These are phyloP conservation scores for Metarhizium rileyi DNA, from an alignment of 2,329 filamentous ascomycete genomes.

Conservation along the genomic window DNA sequence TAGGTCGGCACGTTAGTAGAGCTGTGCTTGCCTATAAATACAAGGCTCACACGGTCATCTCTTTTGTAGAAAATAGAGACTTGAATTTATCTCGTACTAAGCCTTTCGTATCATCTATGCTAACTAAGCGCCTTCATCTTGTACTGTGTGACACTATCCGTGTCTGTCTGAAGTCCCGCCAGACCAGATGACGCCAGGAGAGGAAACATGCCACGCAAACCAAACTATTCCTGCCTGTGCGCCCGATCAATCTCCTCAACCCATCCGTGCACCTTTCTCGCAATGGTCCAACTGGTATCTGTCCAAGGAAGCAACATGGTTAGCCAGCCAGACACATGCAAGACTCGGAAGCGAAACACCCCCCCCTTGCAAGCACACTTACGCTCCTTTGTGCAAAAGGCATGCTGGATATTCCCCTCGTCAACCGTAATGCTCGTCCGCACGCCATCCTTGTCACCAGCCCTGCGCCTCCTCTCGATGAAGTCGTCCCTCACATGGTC, in stretches of 20 bases:
- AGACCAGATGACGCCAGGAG: too few relatives aligned
- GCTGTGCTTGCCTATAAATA: too few relatives aligned
- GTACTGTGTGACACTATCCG: too few relatives aligned
- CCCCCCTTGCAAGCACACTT: constrained; percentile 15
- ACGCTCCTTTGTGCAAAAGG: constrained; percentile 42
- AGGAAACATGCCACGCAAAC: not conserved
- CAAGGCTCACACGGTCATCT: too few relatives aligned
- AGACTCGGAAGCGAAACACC: not conserved
- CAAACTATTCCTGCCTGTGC: not conserved
- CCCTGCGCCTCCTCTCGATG: constrained; percentile 24
- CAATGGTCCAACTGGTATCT: constrained; percentile 20
- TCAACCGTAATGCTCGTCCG: constrained; percentile 43
- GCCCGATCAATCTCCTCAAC: constrained; percentile 17
- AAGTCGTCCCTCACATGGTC: constrained; percentile 46
- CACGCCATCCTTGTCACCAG: constrained; percentile 27
- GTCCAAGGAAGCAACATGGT: not conserved
- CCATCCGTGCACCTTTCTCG: constrained; percentile 20
- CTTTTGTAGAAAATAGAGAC: too few relatives aligned
- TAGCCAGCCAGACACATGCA: constrained; percentile 1
- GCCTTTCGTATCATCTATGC: too few relatives aligned
- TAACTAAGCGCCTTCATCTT: too few relatives aligned
- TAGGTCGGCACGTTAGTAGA: too few relatives aligned
- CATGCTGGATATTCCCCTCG: constrained; percentile 46
- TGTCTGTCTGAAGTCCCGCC: too few relatives aligned
- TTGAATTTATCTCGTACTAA: too few relatives aligned